phyloP scores from a whole-genome alignment of 1,139 yeast species.

The Hemisphaericaspora subhashii region DNA sequence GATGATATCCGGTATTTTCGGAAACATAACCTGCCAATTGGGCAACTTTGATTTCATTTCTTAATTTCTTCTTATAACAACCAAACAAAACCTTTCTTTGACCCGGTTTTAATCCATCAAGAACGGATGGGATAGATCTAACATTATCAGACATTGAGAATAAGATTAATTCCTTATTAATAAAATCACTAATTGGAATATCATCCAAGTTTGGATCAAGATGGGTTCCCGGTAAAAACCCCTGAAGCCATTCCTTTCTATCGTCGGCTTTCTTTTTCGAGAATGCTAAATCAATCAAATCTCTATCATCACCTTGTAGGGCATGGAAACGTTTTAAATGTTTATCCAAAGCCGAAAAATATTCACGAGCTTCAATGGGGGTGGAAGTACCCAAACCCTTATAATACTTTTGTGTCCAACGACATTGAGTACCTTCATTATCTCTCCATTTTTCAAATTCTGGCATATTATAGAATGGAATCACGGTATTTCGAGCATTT shows the following conservation, averaged over 20 bases:
- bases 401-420: constrained; percentile 94
- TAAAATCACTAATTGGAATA: constrained; percentile 91
- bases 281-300: constrained; percentile 88
- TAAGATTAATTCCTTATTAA: constrained; percentile 89
- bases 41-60: constrained; percentile 81
- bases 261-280: constrained; percentile 96
- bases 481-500: constrained; percentile 41
- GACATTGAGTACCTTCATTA: constrained; percentile 67
- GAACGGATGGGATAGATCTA: constrained; percentile 89
- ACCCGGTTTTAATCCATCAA: constrained; percentile 97
- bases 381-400: constrained; percentile 98
- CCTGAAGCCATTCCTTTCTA: constrained; percentile 95
- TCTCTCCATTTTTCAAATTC: constrained; percentile 95
- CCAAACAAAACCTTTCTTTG: constrained; percentile 93
- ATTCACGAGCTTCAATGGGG: constrained; percentile 79
- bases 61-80: constrained; percentile 79
- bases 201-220: constrained; percentile 75
- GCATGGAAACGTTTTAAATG: constrained; percentile 88
- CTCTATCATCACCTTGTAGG: constrained; percentile 76
- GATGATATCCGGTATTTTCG: constrained; percentile 92
- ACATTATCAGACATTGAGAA: constrained; percentile 97
- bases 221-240: constrained; percentile 87
- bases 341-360: constrained; percentile 80
- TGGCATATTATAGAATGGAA: constrained; percentile 92
- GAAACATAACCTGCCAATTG: constrained; percentile 89